These are phyloP conservation scores for Zygosaccharomyces siamensis DNA, from an alignment of 805 yeast species.

Conservation along the genomic window DNA sequence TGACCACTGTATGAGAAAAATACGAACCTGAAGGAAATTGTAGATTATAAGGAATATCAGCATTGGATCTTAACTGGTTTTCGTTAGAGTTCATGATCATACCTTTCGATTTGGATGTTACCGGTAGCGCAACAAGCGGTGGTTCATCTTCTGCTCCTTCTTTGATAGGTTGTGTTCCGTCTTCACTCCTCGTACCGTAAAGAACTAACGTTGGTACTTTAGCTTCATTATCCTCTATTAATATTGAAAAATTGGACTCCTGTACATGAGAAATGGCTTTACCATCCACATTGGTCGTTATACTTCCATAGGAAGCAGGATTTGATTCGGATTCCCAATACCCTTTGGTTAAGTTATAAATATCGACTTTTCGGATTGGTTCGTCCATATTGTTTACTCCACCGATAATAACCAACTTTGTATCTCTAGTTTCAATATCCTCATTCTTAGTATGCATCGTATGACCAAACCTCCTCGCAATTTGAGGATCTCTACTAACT, in stretches of 20 bases:
- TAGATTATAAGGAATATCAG: conserved; percentile 36
- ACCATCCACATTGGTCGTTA: conserved; percentile 23
- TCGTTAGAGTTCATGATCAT: conserved; percentile 28
- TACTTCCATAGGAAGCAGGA: conserved; percentile 10
- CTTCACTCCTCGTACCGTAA: conserved; percentile 15
- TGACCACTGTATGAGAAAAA: conserved; percentile 61
- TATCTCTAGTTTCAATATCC: conserved; percentile 29
- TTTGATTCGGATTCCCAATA: conserved; percentile 29
- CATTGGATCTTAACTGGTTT: conserved; percentile 14
- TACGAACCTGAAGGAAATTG: conserved; percentile 55
- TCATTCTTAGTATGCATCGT: conserved; percentile 38
- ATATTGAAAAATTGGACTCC: conserved; percentile 24
- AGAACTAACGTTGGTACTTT: conserved; percentile 28
- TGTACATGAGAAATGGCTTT: conserved; percentile 15
- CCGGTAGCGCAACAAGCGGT: conserved; percentile 36
- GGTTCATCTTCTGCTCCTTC: conserved; percentile 8
- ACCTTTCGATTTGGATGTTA: conserved; percentile 33
- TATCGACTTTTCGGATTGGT: conserved; percentile 29
- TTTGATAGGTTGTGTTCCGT: conserved; percentile 10
- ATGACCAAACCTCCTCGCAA: conserved; percentile 48
- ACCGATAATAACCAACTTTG: conserved; percentile 33
- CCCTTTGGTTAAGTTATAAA: conserved; percentile 28
- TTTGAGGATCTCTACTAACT: conserved; percentile 39
- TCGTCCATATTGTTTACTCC: conserved; percentile 34
- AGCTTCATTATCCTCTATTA: conserved; percentile 29